Evolutionary conservation across 176 grass and related monocot species (phyloP).

Genomic region (Elymus sibiricus): DNA sequence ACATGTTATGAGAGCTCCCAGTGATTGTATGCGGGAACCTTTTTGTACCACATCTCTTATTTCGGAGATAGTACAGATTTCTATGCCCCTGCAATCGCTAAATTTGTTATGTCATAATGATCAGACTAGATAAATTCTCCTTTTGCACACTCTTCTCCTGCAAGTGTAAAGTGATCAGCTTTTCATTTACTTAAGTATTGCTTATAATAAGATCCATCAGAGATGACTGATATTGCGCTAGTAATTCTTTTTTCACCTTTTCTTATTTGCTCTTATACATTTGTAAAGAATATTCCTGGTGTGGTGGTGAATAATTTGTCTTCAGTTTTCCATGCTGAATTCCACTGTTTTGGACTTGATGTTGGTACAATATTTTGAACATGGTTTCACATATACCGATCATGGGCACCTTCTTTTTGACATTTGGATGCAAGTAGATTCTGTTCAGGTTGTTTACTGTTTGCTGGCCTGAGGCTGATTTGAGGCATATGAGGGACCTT

Average conservation of each 20-base stretch:
- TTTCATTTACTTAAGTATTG: not conserved
- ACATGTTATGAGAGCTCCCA: not conserved
- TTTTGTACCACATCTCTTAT: not conserved
- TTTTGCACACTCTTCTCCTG: not conserved
- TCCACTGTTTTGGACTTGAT: not conserved
- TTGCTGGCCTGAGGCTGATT: not conserved
- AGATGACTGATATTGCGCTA: not conserved
- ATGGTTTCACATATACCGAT: not conserved
- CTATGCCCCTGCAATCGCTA: not conserved
- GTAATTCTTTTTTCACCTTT: not conserved
- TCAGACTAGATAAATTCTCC: not conserved
- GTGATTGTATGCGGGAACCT: constrained; percentile 27
- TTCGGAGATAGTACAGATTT: not conserved
- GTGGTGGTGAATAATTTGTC: no score
- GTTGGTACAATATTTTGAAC: not conserved
- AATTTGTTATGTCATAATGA: not conserved
- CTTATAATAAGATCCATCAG: not conserved
- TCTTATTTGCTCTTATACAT: not conserved
- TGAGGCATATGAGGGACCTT: not conserved
- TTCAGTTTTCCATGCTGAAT: no score
- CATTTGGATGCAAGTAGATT: not conserved
- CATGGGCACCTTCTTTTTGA: not conserved
- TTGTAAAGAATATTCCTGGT: not conserved
- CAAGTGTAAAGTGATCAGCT: not conserved
- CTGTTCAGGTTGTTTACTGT: not conserved